phyloP scores from a whole-genome alignment of 2,329 filamentous ascomycete genomes.

The Fusarium decemcellulare region DNA sequence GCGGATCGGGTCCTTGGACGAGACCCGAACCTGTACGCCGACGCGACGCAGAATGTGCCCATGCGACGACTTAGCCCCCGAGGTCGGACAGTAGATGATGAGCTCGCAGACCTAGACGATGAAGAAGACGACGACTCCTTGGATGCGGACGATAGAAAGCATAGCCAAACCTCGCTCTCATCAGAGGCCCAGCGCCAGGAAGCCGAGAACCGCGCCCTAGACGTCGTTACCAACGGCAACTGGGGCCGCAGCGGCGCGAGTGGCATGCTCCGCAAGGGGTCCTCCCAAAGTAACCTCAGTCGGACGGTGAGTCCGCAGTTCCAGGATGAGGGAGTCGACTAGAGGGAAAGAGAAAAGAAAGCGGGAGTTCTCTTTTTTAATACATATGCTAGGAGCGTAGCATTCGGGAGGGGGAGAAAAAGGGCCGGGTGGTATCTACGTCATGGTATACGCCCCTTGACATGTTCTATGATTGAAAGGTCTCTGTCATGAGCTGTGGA shows the following conservation, averaged over 20 bases:
- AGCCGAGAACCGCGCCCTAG: slow-evolving; percentile 61
- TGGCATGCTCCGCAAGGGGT: slow-evolving; percentile 58
- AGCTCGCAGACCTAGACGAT: slow-evolving; percentile 58
- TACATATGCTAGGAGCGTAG: slow-evolving; percentile 16
- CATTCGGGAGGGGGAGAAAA: slow-evolving; percentile 18
- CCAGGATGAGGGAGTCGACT: slow-evolving; percentile 53
- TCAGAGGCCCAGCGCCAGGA: slow-evolving; percentile 55
- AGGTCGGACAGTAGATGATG: slow-evolving; percentile 61
- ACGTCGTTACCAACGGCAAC: slow-evolving; percentile 58
- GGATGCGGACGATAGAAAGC: slow-evolving; percentile 50
- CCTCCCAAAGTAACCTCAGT: slow-evolving; percentile 42
- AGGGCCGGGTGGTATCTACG: slow-evolving; percentile 1
- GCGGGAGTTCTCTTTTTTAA: not conserved
- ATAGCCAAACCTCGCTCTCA: slow-evolving; percentile 55
- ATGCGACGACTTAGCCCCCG: slow-evolving; percentile 63
- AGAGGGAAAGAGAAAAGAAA: slow-evolving; percentile 14
- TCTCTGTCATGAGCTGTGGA: slow-evolving; percentile 37
- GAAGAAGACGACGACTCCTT: slow-evolving; percentile 52
- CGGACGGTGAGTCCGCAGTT: slow-evolving; percentile 41
- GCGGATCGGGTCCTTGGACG: slow-evolving; percentile 72
- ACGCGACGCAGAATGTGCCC: slow-evolving; percentile 60
- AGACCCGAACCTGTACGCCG: slow-evolving; percentile 68
- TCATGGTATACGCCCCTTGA: not conserved
- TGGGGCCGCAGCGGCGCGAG: slow-evolving; percentile 59
- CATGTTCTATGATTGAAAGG: slow-evolving; percentile 3